Percentiles rank a stretch among this genome's conserved stretches.
These are phyloP conservation scores for Eustoma russellianum DNA, from an alignment of 257 asterid genomes.

Conservation along the genomic window DNA sequence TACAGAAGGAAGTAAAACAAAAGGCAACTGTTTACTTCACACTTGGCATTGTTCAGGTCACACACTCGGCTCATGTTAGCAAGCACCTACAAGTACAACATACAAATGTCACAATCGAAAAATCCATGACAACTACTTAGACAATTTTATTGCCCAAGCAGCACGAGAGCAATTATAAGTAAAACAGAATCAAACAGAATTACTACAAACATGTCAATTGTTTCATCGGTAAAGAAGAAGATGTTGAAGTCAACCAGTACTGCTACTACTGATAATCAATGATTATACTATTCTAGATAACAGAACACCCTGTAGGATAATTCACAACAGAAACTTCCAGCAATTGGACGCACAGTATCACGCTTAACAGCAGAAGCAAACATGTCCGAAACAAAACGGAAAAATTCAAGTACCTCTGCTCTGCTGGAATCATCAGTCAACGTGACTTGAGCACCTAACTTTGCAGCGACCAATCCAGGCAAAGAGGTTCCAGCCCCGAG, in stretches of 20 bases:
- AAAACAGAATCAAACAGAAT: no score
- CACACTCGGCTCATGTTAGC: slow-evolving; percentile 66
- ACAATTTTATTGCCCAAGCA: not conserved
- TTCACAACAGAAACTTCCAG: not conserved
- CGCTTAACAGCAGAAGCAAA: slow-evolving; percentile 1
- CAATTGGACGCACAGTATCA: not conserved
- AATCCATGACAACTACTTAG: no score
- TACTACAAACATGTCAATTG: no score
- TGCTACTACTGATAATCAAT: no score
- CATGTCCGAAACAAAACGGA: not conserved
- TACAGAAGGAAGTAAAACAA: not conserved
- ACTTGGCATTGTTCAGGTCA: slow-evolving; percentile 48
- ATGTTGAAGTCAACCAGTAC: no score
- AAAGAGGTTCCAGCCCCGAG: slow-evolving; percentile 95
- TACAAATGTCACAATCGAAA: no score
- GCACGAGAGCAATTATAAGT: not conserved
- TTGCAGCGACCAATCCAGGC: slow-evolving; percentile 94
- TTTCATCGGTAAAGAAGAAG: no score
- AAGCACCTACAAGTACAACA: slow-evolving; percentile 46
- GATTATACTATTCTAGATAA: no score
- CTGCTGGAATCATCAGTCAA: slow-evolving; percentile 60
- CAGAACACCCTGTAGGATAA: slow-evolving; percentile 1
- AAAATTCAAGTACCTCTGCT: slow-evolving; percentile 43
- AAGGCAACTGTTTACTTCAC: slow-evolving; percentile 38
- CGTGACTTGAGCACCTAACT: slow-evolving; percentile 77